Conservation (phyloP, 805 yeast genomes). For the Nakazawaea wyomingensis region DNA sequence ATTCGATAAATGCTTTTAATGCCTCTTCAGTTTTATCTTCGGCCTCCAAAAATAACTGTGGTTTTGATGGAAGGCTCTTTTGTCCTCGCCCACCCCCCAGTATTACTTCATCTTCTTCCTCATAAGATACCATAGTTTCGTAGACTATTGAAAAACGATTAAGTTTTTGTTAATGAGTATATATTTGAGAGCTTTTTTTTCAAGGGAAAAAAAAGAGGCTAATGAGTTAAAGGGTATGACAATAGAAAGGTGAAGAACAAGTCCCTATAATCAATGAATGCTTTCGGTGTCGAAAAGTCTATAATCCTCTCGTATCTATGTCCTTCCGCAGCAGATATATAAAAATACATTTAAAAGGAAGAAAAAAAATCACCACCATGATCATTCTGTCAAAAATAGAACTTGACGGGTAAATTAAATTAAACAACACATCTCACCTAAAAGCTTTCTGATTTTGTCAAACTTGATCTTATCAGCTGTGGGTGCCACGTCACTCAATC, state of each 20-base stretch:
- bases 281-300: too few relatives aligned
- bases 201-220: too few relatives aligned
- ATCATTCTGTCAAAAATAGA: too few relatives aligned
- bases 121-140: background rate
- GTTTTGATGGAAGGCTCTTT: background rate
- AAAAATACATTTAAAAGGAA: background rate
- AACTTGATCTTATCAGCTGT: background rate
- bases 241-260: background rate
- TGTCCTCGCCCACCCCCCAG: background rate
- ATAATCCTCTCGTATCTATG: background rate
- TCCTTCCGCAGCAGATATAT: background rate
- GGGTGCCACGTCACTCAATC: background rate
- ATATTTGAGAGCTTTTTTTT: too few relatives aligned
- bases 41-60: constrained; percentile 30
- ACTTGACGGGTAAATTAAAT: background rate
- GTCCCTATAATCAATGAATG: too few relatives aligned
- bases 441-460: background rate
- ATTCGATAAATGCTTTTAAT: constrained; percentile 43
- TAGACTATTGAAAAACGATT: too few relatives aligned
- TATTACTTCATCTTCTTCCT: constrained; percentile 1
- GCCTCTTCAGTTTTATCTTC: constrained; percentile 72
- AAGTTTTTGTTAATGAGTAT: too few relatives aligned
- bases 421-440: constrained; percentile 1
- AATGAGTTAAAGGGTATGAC: background rate
- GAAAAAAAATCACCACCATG: background rate